Evolutionary conservation across 1,139 yeast genomes (phyloP).

Genomic region (Yamadazyma atmosphaerica): DNA sequence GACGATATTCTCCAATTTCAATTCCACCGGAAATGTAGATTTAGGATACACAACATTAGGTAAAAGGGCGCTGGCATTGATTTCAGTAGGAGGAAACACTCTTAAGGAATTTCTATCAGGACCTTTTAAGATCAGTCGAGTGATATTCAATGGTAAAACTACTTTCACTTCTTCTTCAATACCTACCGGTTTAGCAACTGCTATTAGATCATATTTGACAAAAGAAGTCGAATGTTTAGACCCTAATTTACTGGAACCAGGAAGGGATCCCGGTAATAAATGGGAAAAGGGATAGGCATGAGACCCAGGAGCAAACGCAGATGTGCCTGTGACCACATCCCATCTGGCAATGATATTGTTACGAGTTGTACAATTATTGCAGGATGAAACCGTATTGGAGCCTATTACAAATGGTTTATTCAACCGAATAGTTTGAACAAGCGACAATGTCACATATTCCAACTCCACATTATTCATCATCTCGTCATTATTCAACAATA

Average conservation of each 20-base stretch:
- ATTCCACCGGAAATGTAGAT: slow-evolving; percentile 78
- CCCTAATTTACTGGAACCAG: slow-evolving; percentile 72
- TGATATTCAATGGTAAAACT: slow-evolving; percentile 68
- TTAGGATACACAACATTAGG: slow-evolving; percentile 91
- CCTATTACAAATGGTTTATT: slow-evolving; percentile 66
- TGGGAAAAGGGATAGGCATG: slow-evolving; percentile 96
- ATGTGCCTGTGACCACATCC: slow-evolving; percentile 70
- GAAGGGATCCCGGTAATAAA: slow-evolving; percentile 84
- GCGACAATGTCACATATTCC: slow-evolving; percentile 58
- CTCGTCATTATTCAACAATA: slow-evolving; percentile 28
- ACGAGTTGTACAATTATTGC: slow-evolving; percentile 57
- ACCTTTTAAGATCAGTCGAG: slow-evolving; percentile 77
- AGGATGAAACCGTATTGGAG: slow-evolving; percentile 48
- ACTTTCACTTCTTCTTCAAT: slow-evolving; percentile 36
- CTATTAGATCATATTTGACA: slow-evolving; percentile 74
- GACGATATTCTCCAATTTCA: slow-evolving; percentile 77
- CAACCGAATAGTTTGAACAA: slow-evolving; percentile 68
- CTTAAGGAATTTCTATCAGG: slow-evolving; percentile 85
- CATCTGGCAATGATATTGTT: slow-evolving; percentile 74
- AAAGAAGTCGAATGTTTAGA: slow-evolving; percentile 51
- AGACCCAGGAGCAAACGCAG: slow-evolving; percentile 58
- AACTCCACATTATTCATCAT: slow-evolving; percentile 27
- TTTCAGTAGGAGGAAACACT: slow-evolving; percentile 93
- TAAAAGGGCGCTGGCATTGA: slow-evolving; percentile 79
- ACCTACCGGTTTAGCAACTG: slow-evolving; percentile 41